Base-by-base conservation (phyloP, 176 grass and related monocot species). In the Triticum dicoccoides region DNA sequence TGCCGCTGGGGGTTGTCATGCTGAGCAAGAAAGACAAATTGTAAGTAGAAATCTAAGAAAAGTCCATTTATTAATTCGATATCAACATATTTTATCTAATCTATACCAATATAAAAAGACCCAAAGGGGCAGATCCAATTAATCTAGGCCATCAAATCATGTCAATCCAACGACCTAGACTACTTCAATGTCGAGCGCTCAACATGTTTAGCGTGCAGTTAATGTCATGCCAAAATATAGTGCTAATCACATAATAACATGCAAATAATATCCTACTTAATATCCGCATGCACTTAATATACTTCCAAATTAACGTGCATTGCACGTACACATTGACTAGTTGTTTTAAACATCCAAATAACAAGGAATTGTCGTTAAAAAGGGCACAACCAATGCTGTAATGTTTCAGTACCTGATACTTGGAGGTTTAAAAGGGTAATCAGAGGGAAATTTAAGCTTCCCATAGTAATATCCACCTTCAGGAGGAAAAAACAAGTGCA, bases 381-480 rank as follows among this genome's bases (percentile, higher is more conserved):
- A 65, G 9, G 54, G 54, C 2, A 18, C 29, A 80, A 34, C 18
- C 21, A 4, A 61, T 78, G 75, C 8, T 72, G 21, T 23, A 38
- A 27, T 56, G 80, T 41, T 88, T 52, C 17, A 18, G 8, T 83
- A 99, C 97, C 97, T 94, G 86, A 99, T 99, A 54, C 97, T 97
- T 68, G 97, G 94, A 78, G 97, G 94, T 44, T 99, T 99, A 80
- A 93, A 99, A 59, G 97, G 97, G 82, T 99, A 99, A 73, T 99
- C 94, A 35, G 92, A 73, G 78, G 97, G 94, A 79, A 99, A 99
- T 85, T 96, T 99, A 68, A 99, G 97, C 81, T 94, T 99, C 83
- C 97, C 97, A 49, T 99, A 99, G 73, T 99, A 99, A 91, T 90
- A 92, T 83, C 97, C 97, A 87, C 97, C 97, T 99, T 83, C 73